Percentiles rank a stretch among this genome's conserved stretches.
These are phyloP conservation scores for Nematocida sp. DNA, from an alignment of 371 early-diverging fungal species.

Conservation along the genomic window DNA sequence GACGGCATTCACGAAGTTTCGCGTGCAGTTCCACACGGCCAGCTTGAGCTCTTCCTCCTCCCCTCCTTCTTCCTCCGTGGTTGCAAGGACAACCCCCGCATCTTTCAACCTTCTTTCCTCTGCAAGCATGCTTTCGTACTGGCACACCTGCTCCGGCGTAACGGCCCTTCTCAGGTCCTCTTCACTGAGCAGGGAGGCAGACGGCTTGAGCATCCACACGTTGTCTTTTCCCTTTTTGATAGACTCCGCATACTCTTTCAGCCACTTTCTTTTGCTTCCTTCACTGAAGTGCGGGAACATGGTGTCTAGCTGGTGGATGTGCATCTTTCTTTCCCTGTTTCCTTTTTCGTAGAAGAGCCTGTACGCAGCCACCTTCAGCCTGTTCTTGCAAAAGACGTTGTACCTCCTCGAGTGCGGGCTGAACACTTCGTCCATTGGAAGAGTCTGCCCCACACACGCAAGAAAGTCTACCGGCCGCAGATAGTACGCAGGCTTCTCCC, in stretches of 20 bases:
- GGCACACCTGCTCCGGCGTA: constrained; percentile 93
- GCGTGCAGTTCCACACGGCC: constrained; percentile 88
- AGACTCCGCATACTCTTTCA: constrained; percentile 87
- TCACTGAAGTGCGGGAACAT: constrained; percentile 64
- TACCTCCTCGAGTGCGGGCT: constrained; percentile 90
- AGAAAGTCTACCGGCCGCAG: constrained; percentile 75
- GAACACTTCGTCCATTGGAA: constrained; percentile 86
- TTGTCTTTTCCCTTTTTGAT: constrained; percentile 79
- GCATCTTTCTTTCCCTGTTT: constrained; percentile 66
- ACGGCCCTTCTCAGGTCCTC: constrained; percentile 84
- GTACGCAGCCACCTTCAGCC: constrained; percentile 72
- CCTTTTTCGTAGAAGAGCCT: constrained; percentile 67
- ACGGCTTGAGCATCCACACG: constrained; percentile 80
- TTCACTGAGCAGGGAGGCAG: constrained; percentile 74
- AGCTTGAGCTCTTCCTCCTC: constrained; percentile 79
- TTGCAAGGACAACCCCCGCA: constrained; percentile 70
- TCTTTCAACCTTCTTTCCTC: constrained; percentile 86
- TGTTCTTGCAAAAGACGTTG: constrained; percentile 78
- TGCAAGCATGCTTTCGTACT: constrained; percentile 87
- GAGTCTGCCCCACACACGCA: constrained; percentile 89
- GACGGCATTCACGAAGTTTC: constrained; percentile 75
- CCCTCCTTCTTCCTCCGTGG: constrained; percentile 66
- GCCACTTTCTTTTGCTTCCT: constrained; percentile 65
- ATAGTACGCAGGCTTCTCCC: constrained; percentile 65
- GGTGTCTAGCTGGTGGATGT: constrained; percentile 59